Base-by-base conservation (phyloP, 306 rosid species). In the Albizia julibrissin region DNA sequence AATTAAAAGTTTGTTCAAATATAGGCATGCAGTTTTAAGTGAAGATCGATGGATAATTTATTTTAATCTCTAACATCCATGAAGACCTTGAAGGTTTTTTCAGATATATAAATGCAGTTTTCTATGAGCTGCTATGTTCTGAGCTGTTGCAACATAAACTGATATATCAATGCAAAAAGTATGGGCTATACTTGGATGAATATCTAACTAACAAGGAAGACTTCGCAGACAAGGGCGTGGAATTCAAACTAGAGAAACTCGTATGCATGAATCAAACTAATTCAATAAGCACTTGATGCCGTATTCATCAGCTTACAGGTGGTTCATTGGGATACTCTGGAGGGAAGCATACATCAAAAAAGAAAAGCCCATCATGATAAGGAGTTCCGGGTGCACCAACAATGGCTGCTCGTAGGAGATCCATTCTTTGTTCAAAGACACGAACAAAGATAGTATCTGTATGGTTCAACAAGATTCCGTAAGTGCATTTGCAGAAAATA, bases 311-410 rank as follows among this genome's bases (percentile, higher is more conserved):
- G 78, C 97, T 93, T 91, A 95, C 99, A 12, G 99, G 99, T 61
- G 98, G 98, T 71, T 87, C 90, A 44, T 73, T 86, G 29, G 99
- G 99, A 88, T 92, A 95, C 77, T 89, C 88, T 1, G 92, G 92
- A 80, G 99, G 98, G 80, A 95, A 93, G 76, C 66, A 82, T 77
- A 95, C 88, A 78, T 95, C 99, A 24, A 95, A 95, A 87, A 89
- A 93, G 87, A 95, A 95, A 81, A 95, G 74, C 5, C 99, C 99
- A 19, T 95, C 94, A 29, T 95, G 96, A 82, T 95, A 95, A 66
- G 99, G 99, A 64, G 99, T 95, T 87, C 99, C 97, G 49, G 98
- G 88, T 67, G 94, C 93, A 77, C 99, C 99, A 24, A 95, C 89
- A 73, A 95, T 90, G 74, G 87, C 98, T 66, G 97, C 97, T 56